These are phyloP conservation scores for Antitrichia curtipendula DNA, from an alignment of 225 moss, liverwort and hornwort genomes.

Conservation along the genomic window DNA sequence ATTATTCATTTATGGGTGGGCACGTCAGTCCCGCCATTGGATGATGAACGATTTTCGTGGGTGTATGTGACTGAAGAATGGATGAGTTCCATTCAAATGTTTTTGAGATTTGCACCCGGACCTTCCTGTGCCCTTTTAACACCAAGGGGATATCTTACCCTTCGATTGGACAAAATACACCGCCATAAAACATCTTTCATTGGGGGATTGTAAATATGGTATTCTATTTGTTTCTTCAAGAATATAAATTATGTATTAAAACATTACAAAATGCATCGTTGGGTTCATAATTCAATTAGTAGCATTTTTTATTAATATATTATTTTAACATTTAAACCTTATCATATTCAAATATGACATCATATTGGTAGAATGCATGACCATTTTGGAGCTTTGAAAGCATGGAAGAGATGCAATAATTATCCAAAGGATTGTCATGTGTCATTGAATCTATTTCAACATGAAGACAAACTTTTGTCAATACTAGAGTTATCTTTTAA, in stretches of 20 bases:
- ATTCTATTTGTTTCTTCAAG: neutral
- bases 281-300: no score
- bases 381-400: neutral
- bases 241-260: neutral
- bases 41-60: neutral
- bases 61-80: no score
- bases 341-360: neutral
- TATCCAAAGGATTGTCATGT: neutral
- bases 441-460: neutral
- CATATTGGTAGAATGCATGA: neutral
- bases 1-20: neutral
- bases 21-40: neutral
- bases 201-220: accelerated
- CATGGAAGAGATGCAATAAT: no score
- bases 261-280: neutral
- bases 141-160: neutral
- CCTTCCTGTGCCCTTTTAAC: neutral
- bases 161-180: neutral
- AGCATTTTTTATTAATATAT: neutral
- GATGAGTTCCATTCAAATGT: neutral
- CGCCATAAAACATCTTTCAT: accelerated
- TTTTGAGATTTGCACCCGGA: neutral
- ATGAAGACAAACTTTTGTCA: neutral
- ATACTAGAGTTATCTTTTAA: neutral
- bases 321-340: neutral